Evolutionary conservation across 371 early-diverging fungal genomes (phyloP).

Genomic region (Mucor lusitanicus): DNA sequence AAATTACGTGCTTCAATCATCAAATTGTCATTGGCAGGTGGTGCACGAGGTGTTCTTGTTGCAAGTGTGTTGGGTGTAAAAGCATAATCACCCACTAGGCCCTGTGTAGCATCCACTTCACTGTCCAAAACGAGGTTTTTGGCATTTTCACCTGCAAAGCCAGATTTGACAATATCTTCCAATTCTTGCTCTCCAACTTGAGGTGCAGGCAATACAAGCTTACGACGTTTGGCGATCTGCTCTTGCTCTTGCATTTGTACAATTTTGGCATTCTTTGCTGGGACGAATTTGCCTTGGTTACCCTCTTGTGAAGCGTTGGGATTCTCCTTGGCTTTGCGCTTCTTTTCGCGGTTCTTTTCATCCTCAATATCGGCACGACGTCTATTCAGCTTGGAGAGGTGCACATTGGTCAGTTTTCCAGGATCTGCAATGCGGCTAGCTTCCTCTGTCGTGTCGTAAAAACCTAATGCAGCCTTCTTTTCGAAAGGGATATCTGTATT

Average conservation of each 20-base stretch:
- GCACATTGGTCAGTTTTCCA: slow-evolving; percentile 61
- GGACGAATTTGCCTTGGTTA: slow-evolving; percentile 57
- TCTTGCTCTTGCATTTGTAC: slow-evolving; percentile 71
- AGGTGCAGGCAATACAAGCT: slow-evolving; percentile 86
- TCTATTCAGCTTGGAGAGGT: slow-evolving; percentile 81
- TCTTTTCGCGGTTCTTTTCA: slow-evolving; percentile 77
- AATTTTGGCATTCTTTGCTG: slow-evolving; percentile 55
- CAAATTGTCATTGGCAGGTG: slow-evolving; percentile 68
- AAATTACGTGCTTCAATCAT: slow-evolving; percentile 84
- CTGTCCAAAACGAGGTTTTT: slow-evolving; percentile 67
- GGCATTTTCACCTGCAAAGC: slow-evolving; percentile 80
- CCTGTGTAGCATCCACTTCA: slow-evolving; percentile 65
- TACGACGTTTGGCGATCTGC: slow-evolving; percentile 73
- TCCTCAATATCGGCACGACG: slow-evolving; percentile 68
- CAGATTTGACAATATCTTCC: slow-evolving; percentile 90
- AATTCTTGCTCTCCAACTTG: slow-evolving; percentile 90
- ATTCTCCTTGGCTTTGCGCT: slow-evolving; percentile 62
- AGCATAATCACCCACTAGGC: slow-evolving; percentile 74
- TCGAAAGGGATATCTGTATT: slow-evolving; percentile 97
- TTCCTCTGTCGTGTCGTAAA: slow-evolving; percentile 92
- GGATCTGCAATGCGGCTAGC: slow-evolving; percentile 59
- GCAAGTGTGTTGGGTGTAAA: slow-evolving; percentile 51
- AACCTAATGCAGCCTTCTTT: slow-evolving; percentile 84
- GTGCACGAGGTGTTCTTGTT: slow-evolving; percentile 74
- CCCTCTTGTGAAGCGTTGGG: slow-evolving; percentile 47